These are phyloP conservation scores for Fusarium sp. DNA, from an alignment of 2,329 filamentous ascomycete species.

Conservation along the genomic window DNA sequence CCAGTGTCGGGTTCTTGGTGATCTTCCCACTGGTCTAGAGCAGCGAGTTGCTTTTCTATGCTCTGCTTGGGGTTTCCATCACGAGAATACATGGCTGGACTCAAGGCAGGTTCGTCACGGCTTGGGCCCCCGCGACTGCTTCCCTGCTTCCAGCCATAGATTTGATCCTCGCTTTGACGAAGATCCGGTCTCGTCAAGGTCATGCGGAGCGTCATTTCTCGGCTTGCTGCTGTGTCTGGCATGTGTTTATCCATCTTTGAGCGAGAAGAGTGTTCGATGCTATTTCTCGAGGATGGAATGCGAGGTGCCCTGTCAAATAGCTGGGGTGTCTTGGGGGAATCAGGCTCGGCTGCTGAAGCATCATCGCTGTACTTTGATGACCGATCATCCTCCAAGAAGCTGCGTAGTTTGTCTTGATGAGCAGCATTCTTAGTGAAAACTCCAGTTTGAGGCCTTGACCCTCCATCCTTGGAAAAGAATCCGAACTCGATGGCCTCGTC, in stretches of 20 bases:
- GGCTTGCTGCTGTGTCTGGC: constrained; percentile 66
- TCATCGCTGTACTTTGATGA: constrained; percentile 68
- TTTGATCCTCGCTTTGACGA: constrained; percentile 76
- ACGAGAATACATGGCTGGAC: constrained; percentile 43
- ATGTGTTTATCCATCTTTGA: constrained; percentile 56
- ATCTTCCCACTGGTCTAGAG: constrained; percentile 62
- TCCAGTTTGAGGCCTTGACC: constrained; percentile 50
- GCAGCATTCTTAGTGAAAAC: constrained; percentile 46
- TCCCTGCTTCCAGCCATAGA: constrained; percentile 74
- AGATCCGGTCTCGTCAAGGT: constrained; percentile 92
- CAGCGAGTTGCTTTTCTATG: constrained; percentile 65
- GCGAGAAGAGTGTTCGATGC: constrained; percentile 43
- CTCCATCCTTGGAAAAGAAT: constrained; percentile 74
- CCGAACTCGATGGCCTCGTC: constrained; percentile 96
- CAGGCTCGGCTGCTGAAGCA: constrained; percentile 66
- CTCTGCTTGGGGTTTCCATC: constrained; percentile 61
- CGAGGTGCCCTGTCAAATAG: constrained; percentile 56
- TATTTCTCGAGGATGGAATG: constrained; percentile 46
- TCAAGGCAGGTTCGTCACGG: constrained; percentile 50
- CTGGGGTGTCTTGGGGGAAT: constrained; percentile 69
- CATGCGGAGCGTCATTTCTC: constrained; percentile 97
- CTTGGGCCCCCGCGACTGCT: constrained; percentile 58
- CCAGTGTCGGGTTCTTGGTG: constrained; percentile 57
- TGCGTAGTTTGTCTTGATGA: constrained; percentile 64
- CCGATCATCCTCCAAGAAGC: constrained; percentile 69